A percentile compares a stretch with the other conserved stretches of the same genome.
Evolutionary conservation across 2,329 filamentous ascomycete species (phyloP).

Genomic region (Phaeosphaeriaceae sp.): DNA sequence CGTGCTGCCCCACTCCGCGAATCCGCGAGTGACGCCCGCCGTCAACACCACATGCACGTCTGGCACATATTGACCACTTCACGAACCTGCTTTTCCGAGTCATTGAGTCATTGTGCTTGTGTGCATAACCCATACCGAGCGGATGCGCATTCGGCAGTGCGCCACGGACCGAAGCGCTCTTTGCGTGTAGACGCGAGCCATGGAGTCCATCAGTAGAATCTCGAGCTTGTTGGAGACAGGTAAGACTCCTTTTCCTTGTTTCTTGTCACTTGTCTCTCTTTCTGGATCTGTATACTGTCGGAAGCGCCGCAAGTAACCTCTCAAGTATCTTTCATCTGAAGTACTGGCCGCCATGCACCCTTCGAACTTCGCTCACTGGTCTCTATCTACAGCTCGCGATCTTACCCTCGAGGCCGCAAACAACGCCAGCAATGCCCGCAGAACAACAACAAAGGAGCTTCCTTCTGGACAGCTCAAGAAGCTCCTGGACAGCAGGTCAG

Average conservation of each 20-base stretch:
- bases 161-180: constrained; percentile 23
- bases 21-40: neutral
- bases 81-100: constrained; percentile 20
- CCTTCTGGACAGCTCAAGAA: constrained; percentile 90
- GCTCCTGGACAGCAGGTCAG: constrained; percentile 90
- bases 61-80: constrained; percentile 32
- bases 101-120: constrained; percentile 25
- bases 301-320: neutral
- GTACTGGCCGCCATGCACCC: constrained; percentile 40
- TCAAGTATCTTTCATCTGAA: constrained; percentile 11
- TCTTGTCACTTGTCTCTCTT: constrained; percentile 5
- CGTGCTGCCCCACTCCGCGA: neutral
- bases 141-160: constrained; percentile 8
- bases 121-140: constrained; percentile 34
- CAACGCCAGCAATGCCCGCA: constrained; percentile 71
- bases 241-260: constrained; percentile 51
- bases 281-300: neutral
- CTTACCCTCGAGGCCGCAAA: constrained; percentile 96
- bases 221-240: constrained; percentile 94
- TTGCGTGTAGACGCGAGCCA: constrained; percentile 50
- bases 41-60: constrained; percentile 7
- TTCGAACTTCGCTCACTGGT: constrained; percentile 50
- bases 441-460: constrained; percentile 68
- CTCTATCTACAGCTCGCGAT: constrained; percentile 76
- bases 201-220: constrained; percentile 97